Conservation (phyloP, 441 rosid species). For the Populus hybrid region DNA sequence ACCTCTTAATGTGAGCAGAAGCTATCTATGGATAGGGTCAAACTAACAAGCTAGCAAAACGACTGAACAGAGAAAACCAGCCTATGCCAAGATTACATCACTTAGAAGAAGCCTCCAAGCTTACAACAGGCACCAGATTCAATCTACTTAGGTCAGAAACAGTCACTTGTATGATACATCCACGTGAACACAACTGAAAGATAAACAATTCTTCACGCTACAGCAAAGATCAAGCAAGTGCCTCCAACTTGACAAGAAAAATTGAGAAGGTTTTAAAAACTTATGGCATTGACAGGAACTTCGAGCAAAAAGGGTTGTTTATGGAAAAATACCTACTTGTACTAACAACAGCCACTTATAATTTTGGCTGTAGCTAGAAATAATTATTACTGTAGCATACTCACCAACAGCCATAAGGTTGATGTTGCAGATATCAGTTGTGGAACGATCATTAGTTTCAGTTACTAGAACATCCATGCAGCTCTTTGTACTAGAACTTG, state of each 20-base stretch:
- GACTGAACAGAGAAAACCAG: background rate
- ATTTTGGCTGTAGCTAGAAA: background rate
- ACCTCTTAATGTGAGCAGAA: background rate
- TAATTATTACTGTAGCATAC: conserved; percentile 19
- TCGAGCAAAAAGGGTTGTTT: background rate
- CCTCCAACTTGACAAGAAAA: background rate
- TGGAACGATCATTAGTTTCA: conserved; percentile 44
- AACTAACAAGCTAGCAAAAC: background rate
- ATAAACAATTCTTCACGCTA: background rate
- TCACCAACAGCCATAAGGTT: conserved; percentile 48
- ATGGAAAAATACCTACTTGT: background rate
- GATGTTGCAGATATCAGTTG: conserved; percentile 54
- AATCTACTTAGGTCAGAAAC: background rate
- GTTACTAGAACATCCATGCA: conserved; percentile 61
- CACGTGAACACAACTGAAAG: background rate
- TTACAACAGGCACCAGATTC: background rate
- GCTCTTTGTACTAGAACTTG: conserved; percentile 28
- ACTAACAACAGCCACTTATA: background rate
- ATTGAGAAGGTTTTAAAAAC: background rate
- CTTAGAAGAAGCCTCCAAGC: background rate
- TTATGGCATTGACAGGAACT: background rate
- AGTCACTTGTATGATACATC: background rate
- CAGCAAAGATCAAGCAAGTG: background rate
- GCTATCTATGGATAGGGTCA: background rate
- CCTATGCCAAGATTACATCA: background rate